Evolutionary conservation across 441 rosid genomes (phyloP), one percentile per base, ranked within the genome.

Genomic region (Gossypium trilobum): DNA sequence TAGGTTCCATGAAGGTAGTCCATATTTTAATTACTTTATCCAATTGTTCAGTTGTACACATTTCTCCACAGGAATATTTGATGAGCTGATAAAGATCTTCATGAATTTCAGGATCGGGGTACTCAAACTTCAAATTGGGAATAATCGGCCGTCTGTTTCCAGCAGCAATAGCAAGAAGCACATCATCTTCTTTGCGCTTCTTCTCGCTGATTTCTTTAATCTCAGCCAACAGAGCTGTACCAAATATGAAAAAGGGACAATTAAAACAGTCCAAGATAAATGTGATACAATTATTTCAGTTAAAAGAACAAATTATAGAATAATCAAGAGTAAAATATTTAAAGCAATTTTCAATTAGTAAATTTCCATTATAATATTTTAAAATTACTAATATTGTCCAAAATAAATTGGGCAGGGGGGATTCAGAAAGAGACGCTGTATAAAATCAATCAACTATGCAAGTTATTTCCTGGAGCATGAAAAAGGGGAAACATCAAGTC

Each of bases 61-160:
- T 90, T 85, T 96, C 97, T 76, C 89, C 94, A 71, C 95, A 91
- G 1, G 98, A 93, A 84, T 87, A 93, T 81, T 93, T 93, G 72
- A 96, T 82, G 55, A 96, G 95, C 86, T 93, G 97, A 82, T 89
- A 91, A 51, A 96, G 73, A 85, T 96, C 97, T 82, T 93, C 99
- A 64, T 96, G 98, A 76, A 93, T 86, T 58, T 88, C 94, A 69
- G 85, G 80, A 80, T 95, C 99, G n/a, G 86, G 85, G 82, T 85
- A 95, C 77, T 89, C 90, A 54, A 87, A 91, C 84, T 88, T 90
- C 87, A 95, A 74, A 83, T 89, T 85, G 9, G 96, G 84, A 79
- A 83, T 79, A 65, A 88, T 73, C 9, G 90, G 82, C 73, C 87
- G 81, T 75, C 90, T 88, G 79, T 87, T 93, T 77, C 95, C 97